Evolutionary conservation across 495 filamentous ascomycete genomes (phyloP).

Genomic region (Aspergillus kassunensis): DNA sequence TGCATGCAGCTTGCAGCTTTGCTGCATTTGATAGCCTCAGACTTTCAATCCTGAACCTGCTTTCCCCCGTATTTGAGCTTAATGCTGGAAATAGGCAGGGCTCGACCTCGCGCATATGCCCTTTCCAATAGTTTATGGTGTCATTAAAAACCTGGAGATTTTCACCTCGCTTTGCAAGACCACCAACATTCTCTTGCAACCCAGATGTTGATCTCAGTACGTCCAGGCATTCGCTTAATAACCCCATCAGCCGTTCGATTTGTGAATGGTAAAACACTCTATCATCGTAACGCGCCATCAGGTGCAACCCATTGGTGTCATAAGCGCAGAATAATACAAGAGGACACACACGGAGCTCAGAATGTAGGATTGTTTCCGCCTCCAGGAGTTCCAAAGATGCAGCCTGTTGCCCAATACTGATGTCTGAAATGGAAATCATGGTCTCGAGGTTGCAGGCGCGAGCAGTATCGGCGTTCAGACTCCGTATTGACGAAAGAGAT

Average conservation of each 20-base stretch:
- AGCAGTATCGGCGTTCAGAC: constrained; percentile 48
- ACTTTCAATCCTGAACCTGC: constrained; percentile 3
- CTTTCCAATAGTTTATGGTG: constrained; percentile 50
- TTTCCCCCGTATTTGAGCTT: constrained; percentile 11
- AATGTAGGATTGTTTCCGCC: constrained; percentile 23
- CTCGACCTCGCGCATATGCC: constrained; percentile 45
- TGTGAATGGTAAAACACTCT: constrained; percentile 22
- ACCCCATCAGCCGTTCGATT: constrained; percentile 26
- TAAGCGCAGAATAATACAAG: constrained; percentile 54
- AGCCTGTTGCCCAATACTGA: background rate
- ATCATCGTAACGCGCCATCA: constrained; percentile 54
- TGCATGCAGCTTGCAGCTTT: constrained; percentile 34
- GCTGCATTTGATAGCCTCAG: constrained; percentile 9
- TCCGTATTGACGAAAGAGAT: constrained; percentile 56
- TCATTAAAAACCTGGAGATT: constrained; percentile 14
- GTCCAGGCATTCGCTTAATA: constrained; percentile 22
- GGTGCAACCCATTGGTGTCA: constrained; percentile 36
- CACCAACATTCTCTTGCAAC: background rate
- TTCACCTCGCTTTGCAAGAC: background rate
- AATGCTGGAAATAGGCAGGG: constrained; percentile 52
- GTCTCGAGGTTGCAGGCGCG: constrained; percentile 55
- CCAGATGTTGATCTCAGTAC: background rate
- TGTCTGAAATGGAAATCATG: constrained; percentile 38
- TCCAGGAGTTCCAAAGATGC: background rate
- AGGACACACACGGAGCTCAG: constrained; percentile 49